These are phyloP conservation scores for Acacia acuminata DNA, from an alignment of 306 rosid genomes.

Conservation along the genomic window DNA sequence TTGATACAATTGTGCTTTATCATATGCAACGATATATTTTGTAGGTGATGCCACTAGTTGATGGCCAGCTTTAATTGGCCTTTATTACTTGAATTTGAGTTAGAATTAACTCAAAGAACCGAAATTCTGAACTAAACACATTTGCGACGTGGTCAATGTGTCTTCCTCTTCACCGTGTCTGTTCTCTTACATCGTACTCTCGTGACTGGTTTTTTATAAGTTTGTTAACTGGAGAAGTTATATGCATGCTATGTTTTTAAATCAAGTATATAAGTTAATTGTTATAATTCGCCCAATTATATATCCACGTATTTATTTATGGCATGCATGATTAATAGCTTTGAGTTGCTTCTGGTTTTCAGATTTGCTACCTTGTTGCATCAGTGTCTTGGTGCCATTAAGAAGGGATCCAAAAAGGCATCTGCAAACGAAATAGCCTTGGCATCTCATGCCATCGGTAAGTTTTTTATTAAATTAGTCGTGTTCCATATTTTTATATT, in stretches of 20 bases:
- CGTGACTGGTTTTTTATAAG: background rate
- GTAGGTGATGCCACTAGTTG: background rate
- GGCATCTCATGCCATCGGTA: constrained; percentile 79
- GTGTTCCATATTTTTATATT: background rate
- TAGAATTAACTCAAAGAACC: background rate
- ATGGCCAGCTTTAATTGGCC: background rate
- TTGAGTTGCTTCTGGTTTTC: constrained; percentile 21
- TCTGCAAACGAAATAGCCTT: constrained; percentile 63
- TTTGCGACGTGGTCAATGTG: background rate
- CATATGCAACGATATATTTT: background rate
- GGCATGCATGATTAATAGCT: constrained; percentile 7
- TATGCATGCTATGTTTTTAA: background rate
- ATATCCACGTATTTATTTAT: background rate
- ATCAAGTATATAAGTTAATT: constrained; percentile 1
- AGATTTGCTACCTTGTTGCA: constrained; percentile 81
- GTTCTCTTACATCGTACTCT: background rate
- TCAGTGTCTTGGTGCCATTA: constrained; percentile 65
- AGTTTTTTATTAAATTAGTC: constrained; percentile 9
- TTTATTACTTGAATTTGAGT: background rate
- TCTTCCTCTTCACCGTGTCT: constrained; percentile 4
- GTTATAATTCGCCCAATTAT: background rate
- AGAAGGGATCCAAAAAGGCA: constrained; percentile 71
- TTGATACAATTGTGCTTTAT: background rate
- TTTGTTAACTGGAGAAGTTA: constrained; percentile 1
- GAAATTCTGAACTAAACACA: background rate